A percentile compares a stretch with the other conserved stretches of the same genome.
Conservation (phyloP, 2,329 filamentous ascomycete genomes). For the Xylaria sp. region DNA sequence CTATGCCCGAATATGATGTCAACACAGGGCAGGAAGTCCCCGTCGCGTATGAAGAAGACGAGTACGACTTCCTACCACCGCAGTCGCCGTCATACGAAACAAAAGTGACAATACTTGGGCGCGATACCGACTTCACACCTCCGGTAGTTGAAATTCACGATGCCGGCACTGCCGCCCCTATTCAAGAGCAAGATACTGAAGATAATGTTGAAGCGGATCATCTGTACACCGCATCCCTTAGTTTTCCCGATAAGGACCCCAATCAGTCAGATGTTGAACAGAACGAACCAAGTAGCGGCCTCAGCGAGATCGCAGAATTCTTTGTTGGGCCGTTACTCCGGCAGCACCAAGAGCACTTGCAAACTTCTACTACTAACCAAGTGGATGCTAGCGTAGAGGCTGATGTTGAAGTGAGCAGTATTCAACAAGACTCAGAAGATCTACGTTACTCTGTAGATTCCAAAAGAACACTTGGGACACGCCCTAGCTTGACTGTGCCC, state of each 20-base stretch:
- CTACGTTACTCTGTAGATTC: slow-evolving; percentile 46
- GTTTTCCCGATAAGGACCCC: slow-evolving; percentile 4
- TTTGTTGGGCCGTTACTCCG: slow-evolving; percentile 47
- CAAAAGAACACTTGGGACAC: slow-evolving; percentile 51
- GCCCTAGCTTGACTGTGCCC: slow-evolving; percentile 61
- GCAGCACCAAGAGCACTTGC: slow-evolving; percentile 39
- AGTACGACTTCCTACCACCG: slow-evolving; percentile 56
- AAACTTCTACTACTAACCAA: slow-evolving; percentile 32
- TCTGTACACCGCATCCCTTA: slow-evolving; percentile 21
- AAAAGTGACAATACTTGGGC: slow-evolving; percentile 61
- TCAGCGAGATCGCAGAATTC: slow-evolving; percentile 48
- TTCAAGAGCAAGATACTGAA: slow-evolving; percentile 23
- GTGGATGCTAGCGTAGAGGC: slow-evolving; percentile 32
- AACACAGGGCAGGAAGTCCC: slow-evolving; percentile 43
- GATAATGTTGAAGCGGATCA: slow-evolving; percentile 31
- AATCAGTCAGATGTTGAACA: slow-evolving; percentile 39
- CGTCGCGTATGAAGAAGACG: slow-evolving; percentile 50
- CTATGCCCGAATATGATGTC: slow-evolving; percentile 44
- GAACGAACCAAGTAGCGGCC: slow-evolving; percentile 40
- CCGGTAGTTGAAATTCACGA: slow-evolving; percentile 31
- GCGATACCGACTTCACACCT: slow-evolving; percentile 53
- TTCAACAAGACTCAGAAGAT: slow-evolving; percentile 41
- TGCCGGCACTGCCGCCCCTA: slow-evolving; percentile 2
- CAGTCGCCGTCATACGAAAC: slow-evolving; percentile 55
- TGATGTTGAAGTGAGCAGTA: slow-evolving; percentile 31